Base-by-base conservation (phyloP, 306 rosid genomes). In the Gynostemma pentaphyllum region DNA sequence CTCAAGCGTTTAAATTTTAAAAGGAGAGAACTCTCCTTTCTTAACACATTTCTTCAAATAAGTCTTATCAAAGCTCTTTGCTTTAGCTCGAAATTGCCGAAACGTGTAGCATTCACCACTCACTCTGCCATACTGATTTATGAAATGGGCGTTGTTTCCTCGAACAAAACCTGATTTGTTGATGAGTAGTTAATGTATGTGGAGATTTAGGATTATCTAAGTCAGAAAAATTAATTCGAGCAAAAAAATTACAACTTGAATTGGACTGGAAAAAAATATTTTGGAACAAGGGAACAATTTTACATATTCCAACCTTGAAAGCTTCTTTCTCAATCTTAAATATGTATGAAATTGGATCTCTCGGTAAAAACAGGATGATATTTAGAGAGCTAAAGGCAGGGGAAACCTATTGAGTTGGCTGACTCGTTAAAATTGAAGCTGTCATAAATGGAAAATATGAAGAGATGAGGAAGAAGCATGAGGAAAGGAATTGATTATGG, bases 81-180 rank as follows among this genome's bases (percentile, higher is more conserved):
- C 99, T 39, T 88, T 94, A 0, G 81, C 79, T 47, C 89, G 95
- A 61, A 94, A 94, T 47, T 89, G 73, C 16, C 71, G 70, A 27
- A 81, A 94, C 2, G 95, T 84, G 81, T 88, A 94, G 64, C 71
- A 39, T 63, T 83, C 95, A 2, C 99, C 99, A 68, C n/a, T n/a
- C n/a, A n/a, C 99, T 94, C 90, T 94, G 81, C 99, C 99, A 94
- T 21, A 94, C 99, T 4, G 99, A 90, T 3, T 96, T 68, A 70
- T 84, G 82, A 2, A 89, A 95, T 6, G 99, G 97, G 0, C 94
- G 70, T 1, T 83, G 73, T 30, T 69, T 80, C 15, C 99, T 71
- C 19, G 99, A 97, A 71, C 97, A 94, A 64, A 94, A 94, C 68
- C 99, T 97, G 97, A 94, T 89, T 95, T 94, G 97, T 78, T 88